Base-by-base conservation (phyloP, 805 yeast species). In the Zygosaccharomyces bisporus region DNA sequence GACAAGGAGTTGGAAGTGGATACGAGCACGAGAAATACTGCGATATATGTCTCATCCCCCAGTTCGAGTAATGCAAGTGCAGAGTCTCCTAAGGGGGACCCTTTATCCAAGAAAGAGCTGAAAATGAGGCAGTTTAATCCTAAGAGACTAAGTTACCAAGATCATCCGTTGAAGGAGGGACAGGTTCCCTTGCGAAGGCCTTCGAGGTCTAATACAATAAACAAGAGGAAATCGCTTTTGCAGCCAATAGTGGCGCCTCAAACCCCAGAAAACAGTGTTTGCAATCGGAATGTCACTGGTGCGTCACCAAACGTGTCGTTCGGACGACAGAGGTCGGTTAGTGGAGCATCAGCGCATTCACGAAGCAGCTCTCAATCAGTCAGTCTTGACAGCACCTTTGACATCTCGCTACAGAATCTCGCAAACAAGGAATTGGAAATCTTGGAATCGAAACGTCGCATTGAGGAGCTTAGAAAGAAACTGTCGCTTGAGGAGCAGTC, bases 401-500 rank as follows among this genome's bases (percentile, higher is more conserved):
- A 72, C 32, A 67, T 81, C 4, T 79, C 77, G 45, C 63, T 83
- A 39, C 71, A 86, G 49, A 65, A 73, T 6, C 64, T 84, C 35
- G 91, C 91, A 0, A 67, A 77, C 32, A 83, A 81, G 55, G 93
- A 84, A 57, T 76, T 81, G 76, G 76, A 75, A 19, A 68, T 83
- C 21, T 73, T 83, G 39, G 89, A 83, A 52, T 62, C 82, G 34
- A 81, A 79, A 50, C 81, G 78, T 51, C 67, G 70, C 37, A 72
- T 81, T 19, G 73, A 72, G 34, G 72, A 68, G 17, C 46, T 83
- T 54, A 72, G 77, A 40, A 59, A 68, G 24, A 60, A 66, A 4
- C 68, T 76, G 35, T 76, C 72, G 44, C 51, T 59, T 36, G 85
- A 80, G 43, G 70, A 81, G 39, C 75, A 72, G 40, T 68, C 67